These are phyloP conservation scores for Parmelia sp. DNA, from an alignment of 495 filamentous ascomycete genomes.

Conservation along the genomic window DNA sequence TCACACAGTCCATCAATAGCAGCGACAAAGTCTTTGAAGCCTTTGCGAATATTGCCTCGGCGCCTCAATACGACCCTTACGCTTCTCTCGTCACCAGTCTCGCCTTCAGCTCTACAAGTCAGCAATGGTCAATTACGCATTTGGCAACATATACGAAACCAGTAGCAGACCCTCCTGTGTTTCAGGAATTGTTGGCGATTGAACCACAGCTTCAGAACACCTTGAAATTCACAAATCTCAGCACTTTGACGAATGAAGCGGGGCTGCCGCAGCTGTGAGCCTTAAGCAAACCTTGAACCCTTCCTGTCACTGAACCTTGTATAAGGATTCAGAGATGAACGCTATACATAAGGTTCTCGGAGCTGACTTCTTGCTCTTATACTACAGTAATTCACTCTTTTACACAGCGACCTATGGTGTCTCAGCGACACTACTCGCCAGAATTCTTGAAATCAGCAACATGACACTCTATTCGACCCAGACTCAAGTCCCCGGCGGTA, in stretches of 20 bases:
- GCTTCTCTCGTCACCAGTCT: slow-evolving; percentile 29
- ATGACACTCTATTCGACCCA: slow-evolving; percentile 13
- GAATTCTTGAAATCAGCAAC: slow-evolving; percentile 22
- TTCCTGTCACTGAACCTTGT: background rate
- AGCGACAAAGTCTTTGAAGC: slow-evolving; percentile 13
- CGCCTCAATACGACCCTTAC: slow-evolving; percentile 26
- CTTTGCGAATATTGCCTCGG: slow-evolving; percentile 8
- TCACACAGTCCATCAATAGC: slow-evolving; percentile 7
- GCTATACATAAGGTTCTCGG: background rate
- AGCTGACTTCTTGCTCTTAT: background rate
- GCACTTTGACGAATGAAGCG: slow-evolving; percentile 29
- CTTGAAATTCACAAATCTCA: slow-evolving; percentile 30
- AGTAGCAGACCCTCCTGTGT: slow-evolving; percentile 28
- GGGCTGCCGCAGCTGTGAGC: background rate
- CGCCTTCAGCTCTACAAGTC: slow-evolving; percentile 12
- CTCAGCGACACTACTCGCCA: slow-evolving; percentile 20
- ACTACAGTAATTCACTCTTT: slow-evolving; percentile 9
- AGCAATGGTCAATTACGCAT: slow-evolving; percentile 17
- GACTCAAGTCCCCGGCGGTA: background rate
- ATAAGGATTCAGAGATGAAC: background rate
- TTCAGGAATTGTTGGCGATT: slow-evolving; percentile 25
- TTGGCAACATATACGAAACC: slow-evolving; percentile 29
- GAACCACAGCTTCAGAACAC: slow-evolving; percentile 27
- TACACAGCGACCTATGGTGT: slow-evolving; percentile 18
- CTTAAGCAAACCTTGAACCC: background rate